These are phyloP conservation scores for Mycena citricolor DNA, from an alignment of 1,284 basidiomycete genomes.

Conservation along the genomic window DNA sequence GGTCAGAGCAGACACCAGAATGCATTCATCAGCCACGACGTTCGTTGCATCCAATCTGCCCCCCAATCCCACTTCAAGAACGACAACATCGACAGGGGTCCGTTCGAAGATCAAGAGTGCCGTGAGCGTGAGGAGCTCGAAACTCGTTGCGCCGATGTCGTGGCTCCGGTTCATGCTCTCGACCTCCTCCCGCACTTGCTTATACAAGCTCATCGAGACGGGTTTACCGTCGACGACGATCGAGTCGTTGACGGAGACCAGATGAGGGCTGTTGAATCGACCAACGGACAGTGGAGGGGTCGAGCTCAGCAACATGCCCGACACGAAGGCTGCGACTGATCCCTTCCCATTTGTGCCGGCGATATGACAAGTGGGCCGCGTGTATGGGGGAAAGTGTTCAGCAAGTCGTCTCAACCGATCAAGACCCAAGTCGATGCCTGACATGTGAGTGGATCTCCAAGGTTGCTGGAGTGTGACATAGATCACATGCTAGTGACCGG, in stretches of 20 bases:
- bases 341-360: conserved; percentile 96
- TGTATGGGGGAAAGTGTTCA: conserved; percentile 60
- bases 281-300: conserved; percentile 59
- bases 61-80: conserved; percentile 96
- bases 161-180: conserved; percentile 49
- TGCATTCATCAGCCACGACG: conserved; percentile 66
- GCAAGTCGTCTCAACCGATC: conserved; percentile 68
- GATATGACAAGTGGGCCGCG: conserved; percentile 86
- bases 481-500: no score
- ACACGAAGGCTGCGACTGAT: conserved; percentile 82
- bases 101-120: conserved; percentile 76
- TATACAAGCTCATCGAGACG: conserved; percentile 54
- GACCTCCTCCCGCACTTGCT: conserved; percentile 48
- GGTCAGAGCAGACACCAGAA: conserved; percentile 81
- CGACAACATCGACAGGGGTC: conserved; percentile 70
- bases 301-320: conserved; percentile 68
- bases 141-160: conserved; percentile 60
- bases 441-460: conserved; percentile 50
- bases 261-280: conserved; percentile 92
- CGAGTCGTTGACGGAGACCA: conserved; percentile 77
- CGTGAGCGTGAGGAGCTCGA: conserved; percentile 84
- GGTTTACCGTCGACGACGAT: conserved; percentile 69
- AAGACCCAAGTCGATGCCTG: conserved; percentile 81
- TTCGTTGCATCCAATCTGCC: conserved; percentile 94
- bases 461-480: no score